Conservation (phyloP, 768 basidiomycete genomes). For the Kwoniella bestiolae region DNA sequence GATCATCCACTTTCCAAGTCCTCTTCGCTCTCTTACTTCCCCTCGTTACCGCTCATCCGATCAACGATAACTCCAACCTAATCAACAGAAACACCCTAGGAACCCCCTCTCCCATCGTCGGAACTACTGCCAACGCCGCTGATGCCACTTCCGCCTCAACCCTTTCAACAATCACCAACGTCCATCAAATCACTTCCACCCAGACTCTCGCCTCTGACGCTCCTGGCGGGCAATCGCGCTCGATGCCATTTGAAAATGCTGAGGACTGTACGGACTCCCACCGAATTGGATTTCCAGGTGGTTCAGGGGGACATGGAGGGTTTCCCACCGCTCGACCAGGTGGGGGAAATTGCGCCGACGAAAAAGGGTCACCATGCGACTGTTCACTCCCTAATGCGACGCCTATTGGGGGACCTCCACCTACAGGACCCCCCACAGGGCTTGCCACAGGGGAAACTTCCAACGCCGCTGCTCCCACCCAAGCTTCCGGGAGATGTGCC, state of each 20-base stretch:
- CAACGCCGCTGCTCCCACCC: background rate
- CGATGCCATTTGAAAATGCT: no score
- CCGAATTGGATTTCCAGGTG: background rate
- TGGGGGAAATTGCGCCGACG: background rate
- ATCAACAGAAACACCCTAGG: background rate
- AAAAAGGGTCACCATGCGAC: background rate
- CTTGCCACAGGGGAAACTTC: no score
- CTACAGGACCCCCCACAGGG: background rate
- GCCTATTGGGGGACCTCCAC: background rate
- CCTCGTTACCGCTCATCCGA: background rate
- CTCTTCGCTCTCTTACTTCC: background rate
- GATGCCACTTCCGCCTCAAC: background rate
- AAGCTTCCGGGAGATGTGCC: background rate
- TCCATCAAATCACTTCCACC: background rate
- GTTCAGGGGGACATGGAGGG: background rate
- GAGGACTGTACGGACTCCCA: background rate
- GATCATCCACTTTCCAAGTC: background rate
- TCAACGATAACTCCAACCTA: background rate
- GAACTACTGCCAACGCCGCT: background rate
- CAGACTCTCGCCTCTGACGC: background rate
- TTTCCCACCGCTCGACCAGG: background rate
- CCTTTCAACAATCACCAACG: background rate
- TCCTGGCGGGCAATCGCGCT: no score
- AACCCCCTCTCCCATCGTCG: background rate
- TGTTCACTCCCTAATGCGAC: background rate